Evolutionary conservation across 1,284 basidiomycete species (phyloP).

Genomic region (Pholiota adiposa): DNA sequence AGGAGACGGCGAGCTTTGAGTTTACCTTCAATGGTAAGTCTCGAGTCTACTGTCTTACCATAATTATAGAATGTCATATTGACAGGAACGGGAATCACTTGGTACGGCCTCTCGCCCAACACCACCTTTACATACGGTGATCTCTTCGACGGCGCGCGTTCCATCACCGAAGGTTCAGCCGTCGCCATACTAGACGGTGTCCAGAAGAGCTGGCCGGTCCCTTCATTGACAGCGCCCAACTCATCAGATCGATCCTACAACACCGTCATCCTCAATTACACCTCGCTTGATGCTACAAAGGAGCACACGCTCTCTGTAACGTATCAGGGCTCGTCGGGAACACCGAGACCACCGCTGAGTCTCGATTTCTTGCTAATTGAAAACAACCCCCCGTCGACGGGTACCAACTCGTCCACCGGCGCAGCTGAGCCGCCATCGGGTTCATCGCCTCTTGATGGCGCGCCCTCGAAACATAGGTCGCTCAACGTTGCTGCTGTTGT

Average conservation of each 20-base stretch:
- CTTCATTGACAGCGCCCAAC: background rate
- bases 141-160: background rate
- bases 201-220: background rate
- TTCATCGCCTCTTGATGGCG: background rate
- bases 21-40: constrained; percentile 3
- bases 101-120: constrained; percentile 4
- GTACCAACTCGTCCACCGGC: background rate
- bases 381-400: background rate
- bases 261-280: background rate
- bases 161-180: background rate
- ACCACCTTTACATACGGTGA: background rate
- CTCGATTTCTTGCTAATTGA: constrained; percentile 6
- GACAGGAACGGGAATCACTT: constrained; percentile 6
- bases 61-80: background rate
- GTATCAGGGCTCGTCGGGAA: background rate
- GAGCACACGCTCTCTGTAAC: background rate
- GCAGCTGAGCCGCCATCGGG: background rate
- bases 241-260: background rate
- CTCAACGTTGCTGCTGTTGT: background rate
- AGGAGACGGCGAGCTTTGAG: background rate
- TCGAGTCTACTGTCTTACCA: background rate
- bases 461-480: background rate
- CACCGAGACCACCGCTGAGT: background rate
- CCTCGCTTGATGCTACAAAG: background rate
- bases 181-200: background rate